Base-by-base conservation (phyloP, 805 yeast species). In the Candida manassasensis region DNA sequence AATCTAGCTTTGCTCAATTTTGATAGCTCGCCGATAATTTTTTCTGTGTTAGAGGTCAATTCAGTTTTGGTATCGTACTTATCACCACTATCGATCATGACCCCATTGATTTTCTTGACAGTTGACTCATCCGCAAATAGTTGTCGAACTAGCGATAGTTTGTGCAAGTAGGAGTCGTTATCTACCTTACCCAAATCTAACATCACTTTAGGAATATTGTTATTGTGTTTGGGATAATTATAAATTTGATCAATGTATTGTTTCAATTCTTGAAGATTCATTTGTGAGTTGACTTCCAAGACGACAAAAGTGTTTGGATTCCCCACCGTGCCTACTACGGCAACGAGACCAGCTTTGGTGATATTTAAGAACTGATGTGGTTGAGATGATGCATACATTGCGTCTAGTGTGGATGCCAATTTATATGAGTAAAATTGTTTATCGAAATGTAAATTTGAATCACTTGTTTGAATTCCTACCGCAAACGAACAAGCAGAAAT, bases 401-500 rank as follows among this genome's bases (percentile, higher is more conserved):
- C 71, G 44, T 73, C 76, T 34, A 61, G 47, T 9, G 69, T 67
- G 21, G 66, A 52, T 4, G 55, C 49, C 13, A 71, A 37, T 30
- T 58, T 60, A 37, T 61, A 59, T 19, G 38, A 39, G 29, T 58
- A 58, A 41, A 53, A 52, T 25, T 40, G 41, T 40, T 55, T 50
- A 36, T 43, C 41, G 32, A 52, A 48, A 2, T 38, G 22, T 8
- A 39, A 35, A 9, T 39, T 28, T 12, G 55, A 40, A 28, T 52
- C 55, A 31, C 29, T 42, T n/a, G 60, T 48, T 21, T 52, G 52
- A 45, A 70, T 71, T 0, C 77, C 78, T 12, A 74, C 67, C 1
- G 77, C 69, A 50, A 62, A 72, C 0, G 77, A 67, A 15, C 62
- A 50, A 1, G 78, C 78, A 6, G 75, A 69, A n/a, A 64, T 66